A percentile compares a stretch with the other conserved stretches of the same genome.
Conservation (phyloP, 202 grass and related monocot species). For the Miscanthus sacchariflorus region DNA sequence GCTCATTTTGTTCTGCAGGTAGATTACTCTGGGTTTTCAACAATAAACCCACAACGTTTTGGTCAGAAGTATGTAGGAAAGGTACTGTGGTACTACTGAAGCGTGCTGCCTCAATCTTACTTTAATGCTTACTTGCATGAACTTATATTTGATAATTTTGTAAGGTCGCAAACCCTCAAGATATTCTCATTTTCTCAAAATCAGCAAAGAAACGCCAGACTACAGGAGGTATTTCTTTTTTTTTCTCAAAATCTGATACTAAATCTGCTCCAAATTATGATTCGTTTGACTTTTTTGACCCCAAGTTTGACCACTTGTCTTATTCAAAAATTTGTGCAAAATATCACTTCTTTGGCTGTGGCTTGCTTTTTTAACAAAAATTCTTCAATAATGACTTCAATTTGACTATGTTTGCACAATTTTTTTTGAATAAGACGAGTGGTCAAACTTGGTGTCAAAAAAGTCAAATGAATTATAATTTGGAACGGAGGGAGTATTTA, state of each 20-base stretch:
- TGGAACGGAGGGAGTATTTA: background rate
- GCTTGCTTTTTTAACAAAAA: too few relatives aligned
- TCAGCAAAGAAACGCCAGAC: slow-evolving; percentile 77
- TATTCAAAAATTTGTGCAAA: too few relatives aligned
- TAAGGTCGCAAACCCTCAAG: slow-evolving; percentile 99
- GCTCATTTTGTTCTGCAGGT: slow-evolving; percentile 64
- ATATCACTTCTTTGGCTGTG: too few relatives aligned
- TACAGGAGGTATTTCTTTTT: slow-evolving; percentile 71
- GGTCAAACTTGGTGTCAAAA: too few relatives aligned
- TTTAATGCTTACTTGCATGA: slow-evolving; percentile 27
- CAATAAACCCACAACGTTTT: slow-evolving; percentile 96
- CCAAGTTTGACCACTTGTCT: too few relatives aligned
- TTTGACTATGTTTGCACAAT: too few relatives aligned
- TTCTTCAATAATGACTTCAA: too few relatives aligned
- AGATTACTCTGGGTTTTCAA: slow-evolving; percentile 95
- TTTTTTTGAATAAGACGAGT: too few relatives aligned
- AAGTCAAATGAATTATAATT: too few relatives aligned
- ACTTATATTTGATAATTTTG: slow-evolving; percentile 42
- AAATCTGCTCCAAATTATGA: too few relatives aligned
- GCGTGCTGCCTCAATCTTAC: slow-evolving; percentile 1
- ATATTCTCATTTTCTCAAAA: slow-evolving; percentile 98
- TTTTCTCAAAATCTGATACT: slow-evolving; percentile 10
- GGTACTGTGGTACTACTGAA: slow-evolving; percentile 56
- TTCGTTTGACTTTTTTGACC: too few relatives aligned
- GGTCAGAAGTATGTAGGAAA: slow-evolving; percentile 95